Percentiles rank a stretch among this genome's conserved stretches.
Evolutionary conservation across 225 moss, liverwort and hornwort genomes (phyloP).

Genomic region (Sphagnum tenellum): DNA sequence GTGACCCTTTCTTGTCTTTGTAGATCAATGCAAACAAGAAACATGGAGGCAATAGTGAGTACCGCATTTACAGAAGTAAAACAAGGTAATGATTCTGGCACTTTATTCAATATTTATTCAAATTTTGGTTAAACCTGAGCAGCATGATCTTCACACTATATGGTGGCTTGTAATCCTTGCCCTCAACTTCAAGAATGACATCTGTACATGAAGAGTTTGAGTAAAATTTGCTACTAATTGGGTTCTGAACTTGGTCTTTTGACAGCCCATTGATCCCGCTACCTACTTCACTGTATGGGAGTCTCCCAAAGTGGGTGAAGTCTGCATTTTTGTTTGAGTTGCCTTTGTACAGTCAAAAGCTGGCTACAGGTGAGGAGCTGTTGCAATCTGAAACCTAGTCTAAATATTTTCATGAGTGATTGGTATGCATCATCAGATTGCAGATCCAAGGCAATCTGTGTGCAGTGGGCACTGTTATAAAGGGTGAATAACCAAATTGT

Average conservation of each 20-base stretch:
- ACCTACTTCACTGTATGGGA: constrained; percentile 62
- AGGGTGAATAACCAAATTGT: too few species aligned
- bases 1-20: too few species aligned
- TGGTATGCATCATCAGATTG: too few species aligned
- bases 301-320: constrained; percentile 68
- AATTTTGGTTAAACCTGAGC: neutral
- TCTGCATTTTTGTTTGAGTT: constrained; percentile 58
- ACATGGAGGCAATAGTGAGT: constrained; percentile 65
- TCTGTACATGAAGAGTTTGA: too few species aligned
- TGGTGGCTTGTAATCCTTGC: too few species aligned
- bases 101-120: neutral
- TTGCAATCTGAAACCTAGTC: constrained; percentile 29
- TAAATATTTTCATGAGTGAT: too few species aligned
- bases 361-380: constrained; percentile 72
- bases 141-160: neutral
- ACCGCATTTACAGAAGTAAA: constrained; percentile 51
- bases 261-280: constrained; percentile 78
- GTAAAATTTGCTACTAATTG: too few species aligned
- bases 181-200: too few species aligned
- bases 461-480: too few species aligned
- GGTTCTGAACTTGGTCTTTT: constrained; percentile 1
- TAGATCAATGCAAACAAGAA: constrained; percentile 57
- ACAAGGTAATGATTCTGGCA: constrained; percentile 40
- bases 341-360: constrained; percentile 69
- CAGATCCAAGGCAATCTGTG: too few species aligned